Conservation (phyloP, 2,329 filamentous ascomycete genomes). For the Aureobasidium sp. region DNA sequence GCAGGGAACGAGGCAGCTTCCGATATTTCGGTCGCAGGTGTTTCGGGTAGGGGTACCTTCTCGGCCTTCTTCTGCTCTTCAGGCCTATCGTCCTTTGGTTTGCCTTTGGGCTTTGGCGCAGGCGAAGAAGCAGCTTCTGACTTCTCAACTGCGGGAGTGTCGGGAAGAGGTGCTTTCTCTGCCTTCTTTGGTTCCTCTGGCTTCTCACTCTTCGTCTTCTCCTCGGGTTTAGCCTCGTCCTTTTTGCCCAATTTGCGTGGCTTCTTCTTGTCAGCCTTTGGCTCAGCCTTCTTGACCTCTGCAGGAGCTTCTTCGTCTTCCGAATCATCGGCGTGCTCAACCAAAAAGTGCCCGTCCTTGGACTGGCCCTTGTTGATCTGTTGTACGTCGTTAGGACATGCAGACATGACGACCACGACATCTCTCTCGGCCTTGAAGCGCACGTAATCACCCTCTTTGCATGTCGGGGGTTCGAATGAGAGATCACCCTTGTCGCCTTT, state of each 20-base stretch:
- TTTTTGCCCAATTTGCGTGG: constrained; percentile 1
- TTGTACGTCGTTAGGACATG: constrained; percentile 40
- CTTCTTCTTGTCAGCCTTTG: constrained; percentile 11
- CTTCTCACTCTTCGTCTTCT: constrained; percentile 7
- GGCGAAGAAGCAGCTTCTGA: constrained; percentile 1
- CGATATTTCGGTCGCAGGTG: neutral
- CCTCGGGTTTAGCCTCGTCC: constrained; percentile 2
- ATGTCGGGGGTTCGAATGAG: constrained; percentile 35
- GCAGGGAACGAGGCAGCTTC: neutral
- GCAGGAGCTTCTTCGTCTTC: constrained; percentile 10
- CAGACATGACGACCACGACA: constrained; percentile 42
- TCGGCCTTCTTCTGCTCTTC: constrained; percentile 11
- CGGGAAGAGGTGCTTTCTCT: constrained; percentile 3
- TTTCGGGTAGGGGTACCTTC: constrained; percentile 3
- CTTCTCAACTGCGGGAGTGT: neutral
- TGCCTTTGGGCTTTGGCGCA: neutral
- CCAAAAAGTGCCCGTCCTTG: constrained; percentile 39
- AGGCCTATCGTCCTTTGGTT: neutral
- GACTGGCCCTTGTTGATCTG: constrained; percentile 37
- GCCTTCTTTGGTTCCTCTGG: neutral
- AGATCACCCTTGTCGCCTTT: constrained; percentile 35
- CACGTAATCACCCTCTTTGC: constrained; percentile 38
- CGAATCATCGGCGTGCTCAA: constrained; percentile 26
- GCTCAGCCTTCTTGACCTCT: neutral
- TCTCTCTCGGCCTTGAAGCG: constrained; percentile 39